These are phyloP conservation scores for Vitis rupestris DNA, from an alignment of 164 flowering plant species.

Conservation along the genomic window DNA sequence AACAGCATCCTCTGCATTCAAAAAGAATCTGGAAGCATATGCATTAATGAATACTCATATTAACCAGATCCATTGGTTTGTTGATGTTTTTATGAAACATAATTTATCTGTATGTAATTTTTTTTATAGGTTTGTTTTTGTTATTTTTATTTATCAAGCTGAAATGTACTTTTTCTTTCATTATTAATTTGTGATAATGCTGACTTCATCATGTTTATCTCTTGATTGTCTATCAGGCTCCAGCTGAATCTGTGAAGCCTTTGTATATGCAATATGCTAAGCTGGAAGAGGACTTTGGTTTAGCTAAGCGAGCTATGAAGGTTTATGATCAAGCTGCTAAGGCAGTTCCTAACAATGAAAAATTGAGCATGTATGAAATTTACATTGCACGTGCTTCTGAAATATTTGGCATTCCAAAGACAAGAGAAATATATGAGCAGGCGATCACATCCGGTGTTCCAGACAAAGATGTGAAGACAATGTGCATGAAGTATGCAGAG, in stretches of 20 bases:
- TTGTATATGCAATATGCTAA: constrained; percentile 89
- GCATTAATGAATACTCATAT: too few species aligned
- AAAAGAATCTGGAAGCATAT: too few species aligned
- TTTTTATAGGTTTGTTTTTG: not conserved
- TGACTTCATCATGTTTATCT: constrained; percentile 10
- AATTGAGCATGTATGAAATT: constrained; percentile 87
- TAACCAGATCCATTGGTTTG: not conserved
- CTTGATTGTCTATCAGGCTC: constrained; percentile 50
- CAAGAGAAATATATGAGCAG: constrained; percentile 93
- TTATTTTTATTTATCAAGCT: not conserved
- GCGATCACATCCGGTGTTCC: constrained; percentile 92
- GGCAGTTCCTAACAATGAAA: constrained; percentile 84
- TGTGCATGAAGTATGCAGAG: constrained; percentile 94
- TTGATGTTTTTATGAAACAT: not conserved
- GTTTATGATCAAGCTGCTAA: constrained; percentile 90
- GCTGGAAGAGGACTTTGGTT: constrained; percentile 86
- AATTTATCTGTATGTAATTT: not conserved
- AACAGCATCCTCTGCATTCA: too few species aligned
- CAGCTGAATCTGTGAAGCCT: constrained; percentile 83
- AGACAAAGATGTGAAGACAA: constrained; percentile 75
- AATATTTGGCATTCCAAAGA: constrained; percentile 87
- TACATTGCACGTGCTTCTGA: constrained; percentile 94
- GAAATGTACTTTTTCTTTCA: not conserved
- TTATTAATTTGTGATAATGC: constrained; percentile 5
- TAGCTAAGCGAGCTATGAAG: constrained; percentile 92